Evolutionary conservation across 1,284 basidiomycete species (phyloP).

Genomic region (Malassezia cuniculi): DNA sequence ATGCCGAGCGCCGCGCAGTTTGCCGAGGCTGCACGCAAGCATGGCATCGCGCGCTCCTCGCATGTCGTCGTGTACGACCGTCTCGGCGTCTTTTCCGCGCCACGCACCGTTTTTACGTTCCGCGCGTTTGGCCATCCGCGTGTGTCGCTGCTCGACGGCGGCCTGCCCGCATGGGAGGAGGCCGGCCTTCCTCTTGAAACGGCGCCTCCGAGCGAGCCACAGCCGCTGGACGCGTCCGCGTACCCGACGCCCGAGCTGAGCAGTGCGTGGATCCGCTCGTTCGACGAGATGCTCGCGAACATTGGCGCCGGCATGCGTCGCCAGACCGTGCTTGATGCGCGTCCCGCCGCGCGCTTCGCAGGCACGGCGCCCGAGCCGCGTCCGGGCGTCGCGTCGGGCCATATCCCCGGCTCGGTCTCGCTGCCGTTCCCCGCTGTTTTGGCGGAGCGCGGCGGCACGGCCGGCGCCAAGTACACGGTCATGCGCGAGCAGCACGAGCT

Average conservation of each 20-base stretch:
- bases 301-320: slow-evolving; percentile 50
- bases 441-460: slow-evolving; percentile 48
- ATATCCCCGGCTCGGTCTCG: slow-evolving; percentile 75
- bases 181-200: slow-evolving; percentile 20
- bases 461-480: slow-evolving; percentile 24
- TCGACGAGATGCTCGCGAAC: slow-evolving; percentile 70
- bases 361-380: slow-evolving; percentile 81
- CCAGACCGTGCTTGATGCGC: slow-evolving; percentile 75
- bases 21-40: slow-evolving; percentile 60
- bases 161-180: slow-evolving; percentile 35
- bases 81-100: slow-evolving; percentile 23
- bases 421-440: slow-evolving; percentile 74
- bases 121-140: slow-evolving; percentile 32
- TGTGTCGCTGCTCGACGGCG: slow-evolving; percentile 38
- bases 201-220: slow-evolving; percentile 12
- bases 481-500: slow-evolving; percentile 39
- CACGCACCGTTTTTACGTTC: slow-evolving; percentile 34
- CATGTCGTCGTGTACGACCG: slow-evolving; percentile 67
- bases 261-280: slow-evolving; percentile 54
- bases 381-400: slow-evolving; percentile 72
- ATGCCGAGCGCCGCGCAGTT: slow-evolving; percentile 67
- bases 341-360: slow-evolving; percentile 58
- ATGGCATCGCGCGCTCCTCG: slow-evolving; percentile 62
- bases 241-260: slow-evolving; percentile 52
- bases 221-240: slow-evolving; percentile 1